Evolutionary conservation across 345 rosid species (phyloP), one percentile per base, ranked within the genome.

Genomic region (Dovyalis caffra): DNA sequence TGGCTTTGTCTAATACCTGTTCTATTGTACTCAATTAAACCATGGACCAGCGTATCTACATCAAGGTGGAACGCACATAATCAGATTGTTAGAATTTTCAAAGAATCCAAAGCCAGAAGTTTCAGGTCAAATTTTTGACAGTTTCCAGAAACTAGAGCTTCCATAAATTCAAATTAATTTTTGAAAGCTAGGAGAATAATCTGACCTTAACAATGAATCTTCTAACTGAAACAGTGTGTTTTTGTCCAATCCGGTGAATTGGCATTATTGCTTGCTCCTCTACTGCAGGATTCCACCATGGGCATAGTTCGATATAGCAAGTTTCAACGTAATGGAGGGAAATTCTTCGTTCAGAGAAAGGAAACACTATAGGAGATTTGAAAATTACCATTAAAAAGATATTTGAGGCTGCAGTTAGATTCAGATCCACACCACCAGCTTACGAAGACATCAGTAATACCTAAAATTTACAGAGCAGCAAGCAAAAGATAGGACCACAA

Each of bases 241-340:
- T 86, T 64, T 90, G 94, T 58, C 92, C 94, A 7, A 86, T 87
- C 56, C 91, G 83, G 78, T 90, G 94, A 64, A 87, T 86, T 73
- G 88, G 77, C 90, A 87, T 86, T 2, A 88, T 87, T 6, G 94
- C 94, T 80, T 87, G 92, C 67, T 88, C 92, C 78, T 88, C 90
- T 10, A 85, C 95, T 0, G 92, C 90, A 9, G 92, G 94, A 70
- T 90, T 87, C 92, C 95, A 88, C 94, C 94, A 88, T 60, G 91
- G 95, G 33, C 69, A 74, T 49, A 25, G 21, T 25, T 66, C 37
- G 45, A 49, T 23, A 58, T 5, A 60, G 23, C 68, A 69, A 35
- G 40, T 68, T 64, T 35, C n/a, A 4, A 72, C 20, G 38, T 28
- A 5, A 34, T 11, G 40, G 3, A 16, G 21, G 26, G 20, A 29